Evolutionary conservation across 495 filamentous ascomycete genomes (phyloP).

Genomic region (Penicillium coffeae): DNA sequence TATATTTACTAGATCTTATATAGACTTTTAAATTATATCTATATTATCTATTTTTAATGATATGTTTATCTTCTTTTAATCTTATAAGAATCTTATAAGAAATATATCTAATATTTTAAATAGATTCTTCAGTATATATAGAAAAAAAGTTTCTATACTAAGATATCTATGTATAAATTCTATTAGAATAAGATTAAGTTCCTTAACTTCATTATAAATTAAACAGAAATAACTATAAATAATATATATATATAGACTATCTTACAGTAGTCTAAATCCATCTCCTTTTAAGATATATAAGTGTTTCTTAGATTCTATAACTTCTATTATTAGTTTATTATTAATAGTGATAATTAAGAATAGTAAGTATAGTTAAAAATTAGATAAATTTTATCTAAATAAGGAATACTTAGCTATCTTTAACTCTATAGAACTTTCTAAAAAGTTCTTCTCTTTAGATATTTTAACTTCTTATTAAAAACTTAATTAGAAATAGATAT

Average conservation of each 20-base stretch:
- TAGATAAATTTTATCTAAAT: not conserved
- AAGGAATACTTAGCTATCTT: not conserved
- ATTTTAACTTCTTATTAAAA: not conserved
- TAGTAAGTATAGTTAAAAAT: not conserved
- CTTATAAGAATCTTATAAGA: not conserved
- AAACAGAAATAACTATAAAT: no score
- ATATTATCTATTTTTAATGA: not conserved
- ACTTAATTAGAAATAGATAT: not conserved
- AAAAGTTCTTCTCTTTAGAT: not conserved
- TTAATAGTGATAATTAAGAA: not conserved
- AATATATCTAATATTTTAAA: not conserved
- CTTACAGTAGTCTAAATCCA: not conserved
- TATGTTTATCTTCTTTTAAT: not conserved
- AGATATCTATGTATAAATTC: not conserved
- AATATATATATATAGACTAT: not conserved
- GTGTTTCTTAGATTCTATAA: not conserved
- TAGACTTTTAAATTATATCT: not conserved
- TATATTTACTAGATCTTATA: not conserved
- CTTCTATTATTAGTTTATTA: not conserved
- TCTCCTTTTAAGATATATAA: not conserved
- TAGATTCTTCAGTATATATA: not conserved
- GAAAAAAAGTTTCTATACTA: not conserved
- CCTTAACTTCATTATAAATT: not conserved
- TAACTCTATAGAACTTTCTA: not conserved
- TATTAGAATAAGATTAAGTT: not conserved